A percentile compares a stretch with the other conserved stretches of the same genome.
Conservation (phyloP, 2,329 filamentous ascomycete genomes). For the Zymoseptoria tritici region DNA sequence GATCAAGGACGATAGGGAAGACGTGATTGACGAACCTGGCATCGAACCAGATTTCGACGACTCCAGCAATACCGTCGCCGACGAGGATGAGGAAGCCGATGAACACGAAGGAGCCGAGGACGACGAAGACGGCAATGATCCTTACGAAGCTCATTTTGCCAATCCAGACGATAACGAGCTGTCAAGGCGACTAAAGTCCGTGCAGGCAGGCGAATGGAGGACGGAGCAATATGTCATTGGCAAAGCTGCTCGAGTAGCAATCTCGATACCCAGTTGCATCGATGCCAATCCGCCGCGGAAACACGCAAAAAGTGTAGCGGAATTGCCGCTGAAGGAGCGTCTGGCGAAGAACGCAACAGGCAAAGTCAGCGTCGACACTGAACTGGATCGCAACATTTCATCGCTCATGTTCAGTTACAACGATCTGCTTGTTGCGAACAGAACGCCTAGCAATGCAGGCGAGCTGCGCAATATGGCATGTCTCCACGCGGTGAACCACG, state of each 20-base stretch:
- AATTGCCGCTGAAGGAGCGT: constrained; percentile 63
- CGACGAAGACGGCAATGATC: constrained; percentile 44
- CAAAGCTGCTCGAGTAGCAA: constrained; percentile 7
- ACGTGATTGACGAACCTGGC: constrained; percentile 7
- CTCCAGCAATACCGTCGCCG: constrained; percentile 30
- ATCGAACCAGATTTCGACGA: constrained; percentile 31
- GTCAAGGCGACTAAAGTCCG: constrained; percentile 42
- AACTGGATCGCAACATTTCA: constrained; percentile 58
- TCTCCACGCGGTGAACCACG: constrained; percentile 82
- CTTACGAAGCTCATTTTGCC: constrained; percentile 76
- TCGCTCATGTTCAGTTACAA: constrained; percentile 73
- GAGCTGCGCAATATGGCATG: constrained; percentile 65
- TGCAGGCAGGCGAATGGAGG: constrained; percentile 43
- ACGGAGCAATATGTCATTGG: constrained; percentile 20
- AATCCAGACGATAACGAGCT: constrained; percentile 57
- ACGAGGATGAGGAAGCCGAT: constrained; percentile 36
- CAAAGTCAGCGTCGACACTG: constrained; percentile 48
- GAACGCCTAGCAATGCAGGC: constrained; percentile 61
- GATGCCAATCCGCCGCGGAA: constrained; percentile 5
- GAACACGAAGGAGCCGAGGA: constrained; percentile 41
- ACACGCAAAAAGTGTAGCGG: constrained; percentile 10
- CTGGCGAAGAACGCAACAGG: constrained; percentile 49
- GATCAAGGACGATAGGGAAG: constrained; percentile 28
- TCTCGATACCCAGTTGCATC: constrained; percentile 13
- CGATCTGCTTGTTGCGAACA: constrained; percentile 69